phyloP scores from a whole-genome alignment of 345 rosid species.

The Carallia pectinifolia region DNA sequence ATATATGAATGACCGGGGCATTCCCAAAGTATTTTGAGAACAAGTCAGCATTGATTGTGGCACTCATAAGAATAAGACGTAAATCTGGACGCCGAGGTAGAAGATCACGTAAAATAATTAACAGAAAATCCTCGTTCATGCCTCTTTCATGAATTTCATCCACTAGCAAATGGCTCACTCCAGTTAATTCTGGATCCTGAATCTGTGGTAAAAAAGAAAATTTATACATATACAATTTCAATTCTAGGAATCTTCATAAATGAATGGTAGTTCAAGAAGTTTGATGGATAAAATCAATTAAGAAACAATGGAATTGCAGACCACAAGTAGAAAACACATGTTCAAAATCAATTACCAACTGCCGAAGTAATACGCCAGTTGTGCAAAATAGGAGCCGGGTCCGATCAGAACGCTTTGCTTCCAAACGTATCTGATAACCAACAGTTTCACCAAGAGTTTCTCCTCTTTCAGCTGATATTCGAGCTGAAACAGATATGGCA shows the following conservation, averaged over 20 bases:
- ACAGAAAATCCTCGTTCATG: conserved; percentile 90
- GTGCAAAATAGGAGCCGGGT: conserved; percentile 93
- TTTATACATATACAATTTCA: conserved; percentile 18
- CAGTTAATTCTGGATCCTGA: conserved; percentile 73
- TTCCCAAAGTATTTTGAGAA: conserved; percentile 83
- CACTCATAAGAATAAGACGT: conserved; percentile 88
- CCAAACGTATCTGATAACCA: conserved; percentile 95
- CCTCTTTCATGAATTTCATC: conserved; percentile 99
- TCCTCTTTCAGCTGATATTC: conserved; percentile 91
- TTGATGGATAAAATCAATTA: neutral
- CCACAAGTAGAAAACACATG: conserved; percentile 3
- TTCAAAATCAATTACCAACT: conserved; percentile 54
- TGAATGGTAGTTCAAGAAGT: neutral
- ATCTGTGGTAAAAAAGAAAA: conserved; percentile 51
- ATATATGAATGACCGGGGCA: conserved; percentile 77
- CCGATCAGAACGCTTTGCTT: conserved; percentile 69
- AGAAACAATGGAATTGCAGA: conserved; percentile 1
- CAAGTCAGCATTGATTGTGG: conserved; percentile 89
- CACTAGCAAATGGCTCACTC: conserved; percentile 87
- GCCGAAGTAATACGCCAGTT: conserved; percentile 86
- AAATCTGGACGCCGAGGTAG: conserved; percentile 90
- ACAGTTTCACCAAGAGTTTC: conserved; percentile 83
- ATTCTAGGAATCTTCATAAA: conserved; percentile 4
- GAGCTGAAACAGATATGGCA: conserved; percentile 92
- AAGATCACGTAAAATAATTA: conserved; percentile 84